Base-by-base conservation (phyloP, 805 yeast genomes). In the Starmerella gropengiesseri region DNA sequence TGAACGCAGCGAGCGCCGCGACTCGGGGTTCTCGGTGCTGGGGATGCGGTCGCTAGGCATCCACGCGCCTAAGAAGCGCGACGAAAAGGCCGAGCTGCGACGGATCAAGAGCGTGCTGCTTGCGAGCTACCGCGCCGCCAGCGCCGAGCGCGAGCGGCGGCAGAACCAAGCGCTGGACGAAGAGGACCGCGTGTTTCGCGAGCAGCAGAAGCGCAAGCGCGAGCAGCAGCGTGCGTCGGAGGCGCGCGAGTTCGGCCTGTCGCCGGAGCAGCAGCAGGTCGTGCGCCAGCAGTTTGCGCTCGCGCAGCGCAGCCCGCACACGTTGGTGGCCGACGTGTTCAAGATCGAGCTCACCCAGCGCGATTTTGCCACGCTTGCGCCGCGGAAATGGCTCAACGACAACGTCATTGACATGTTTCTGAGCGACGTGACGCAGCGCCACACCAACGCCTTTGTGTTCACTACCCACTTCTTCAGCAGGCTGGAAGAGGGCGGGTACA, bases 381-480 rank as follows among this genome's bases (percentile, higher is more conserved):
- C 79, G 41, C 68, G 79, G 5, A 63, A 70, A 30, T 91, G 98
- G 98, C 69, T 91, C 23, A 91, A 91, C 58, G 98, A 91, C 60
- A 82, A 78, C 33, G 71, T 91, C 4, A 87, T 91, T 45, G 97
- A 91, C 56, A 79, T 77, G 53, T 89, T 80, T 58, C 66, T 87
- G 55, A 42, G 30, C 32, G 21, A 33, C 11, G 66, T 68, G 33
- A 53, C 79, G 51, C 62, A 78, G 6, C 57, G 73, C 19, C 56
- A 68, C 9, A 63, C 64, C 37, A 58, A 62, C 21, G 65, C 74
- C 1, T 84, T 76, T 55, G 77, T 79, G 2, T 91, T 89, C 67
- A 81, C 91, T 4, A 85, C 97, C 0, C 94, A 82, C 62, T 91
- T 91, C 57, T 87, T 73, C 60, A 70, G 94, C 0, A 78, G 79